Evolutionary conservation across 371 early-diverging fungal species (phyloP).

Genomic region (Vairimorpha apis): DNA sequence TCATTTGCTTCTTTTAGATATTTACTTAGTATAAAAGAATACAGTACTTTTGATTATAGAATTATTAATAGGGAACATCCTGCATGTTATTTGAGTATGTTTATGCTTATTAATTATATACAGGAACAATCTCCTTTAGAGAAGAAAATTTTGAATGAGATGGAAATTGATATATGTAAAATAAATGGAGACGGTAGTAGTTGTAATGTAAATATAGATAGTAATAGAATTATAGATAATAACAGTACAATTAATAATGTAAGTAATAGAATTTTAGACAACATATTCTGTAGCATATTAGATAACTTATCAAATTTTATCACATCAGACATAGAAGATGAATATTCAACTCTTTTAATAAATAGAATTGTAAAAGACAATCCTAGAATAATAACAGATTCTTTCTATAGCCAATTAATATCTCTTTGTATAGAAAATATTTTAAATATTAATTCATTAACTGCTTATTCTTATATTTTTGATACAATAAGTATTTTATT

Average conservation of each 20-base stretch:
- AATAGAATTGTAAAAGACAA: constrained; percentile 14
- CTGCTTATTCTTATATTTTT: constrained; percentile 22
- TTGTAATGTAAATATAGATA: too few relatives aligned
- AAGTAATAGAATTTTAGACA: background rate
- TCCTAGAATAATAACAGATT: background rate
- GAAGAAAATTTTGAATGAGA: background rate
- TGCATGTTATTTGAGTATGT: constrained; percentile 12
- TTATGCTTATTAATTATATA: background rate
- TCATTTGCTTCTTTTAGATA: constrained; percentile 33
- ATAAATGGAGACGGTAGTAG: too few relatives aligned
- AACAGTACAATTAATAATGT: background rate
- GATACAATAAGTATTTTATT: constrained; percentile 21
- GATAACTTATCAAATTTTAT: too few relatives aligned
- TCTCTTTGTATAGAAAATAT: constrained; percentile 7
- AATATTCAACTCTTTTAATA: constrained; percentile 25
- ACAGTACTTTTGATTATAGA: constrained; percentile 13
- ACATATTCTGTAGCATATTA: too few relatives aligned
- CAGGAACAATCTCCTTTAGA: background rate
- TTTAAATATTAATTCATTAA: constrained; percentile 16
- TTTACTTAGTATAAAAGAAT: constrained; percentile 19
- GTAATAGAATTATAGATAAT: background rate
- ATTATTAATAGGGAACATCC: constrained; percentile 12
- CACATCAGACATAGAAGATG: constrained; percentile 13
- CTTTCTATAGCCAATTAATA: background rate
- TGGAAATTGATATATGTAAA: too few relatives aligned